Evolutionary conservation across 192 early-diverging fungal species (phyloP), one percentile per base, ranked within the genome.

Genomic region (Umbelopsis sp.): DNA sequence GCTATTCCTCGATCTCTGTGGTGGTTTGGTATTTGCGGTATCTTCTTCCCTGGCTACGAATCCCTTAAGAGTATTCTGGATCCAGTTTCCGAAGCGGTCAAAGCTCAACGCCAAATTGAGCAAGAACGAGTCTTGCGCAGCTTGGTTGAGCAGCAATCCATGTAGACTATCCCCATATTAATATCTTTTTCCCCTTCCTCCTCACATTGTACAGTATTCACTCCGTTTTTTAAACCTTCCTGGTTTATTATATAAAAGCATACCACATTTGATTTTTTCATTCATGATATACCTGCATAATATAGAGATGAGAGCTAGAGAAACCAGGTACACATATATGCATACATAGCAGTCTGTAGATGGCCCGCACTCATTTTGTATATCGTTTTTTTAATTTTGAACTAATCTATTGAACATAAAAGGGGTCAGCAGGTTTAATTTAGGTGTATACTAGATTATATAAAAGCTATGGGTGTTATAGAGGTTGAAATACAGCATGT

Each of bases 1-100:
- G 84, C 83, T 9, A 79, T 85, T 20, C 85, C 91, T 3, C 72
- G 91, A 38, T 82, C 82, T 31, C 72, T 87, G 17, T 93, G 91
- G 91, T 91, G 91, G 91, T 91, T 91, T 65, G 82, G 90, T 68
- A 89, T 93, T 24, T 93, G 91, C 71, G 87, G 86, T 24, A 91
- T 91, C 70, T 93, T 93, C 75, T 93, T 93, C 78, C 89, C 91
- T 2, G 83, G 85, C 22, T 92, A 92, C 71, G 90, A 91, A 71
- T 70, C 82, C 17, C 72, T 82, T 62, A 87, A 85, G 65, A 82
- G 87, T 54, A 74, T 74, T 10, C 49, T 81, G 69, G 59, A 68
- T 16, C 47, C 65, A 62, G 31, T 62, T 4, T 62, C 56, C 16
- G 56, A 62, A 17, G 56, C 32, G 34, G 32, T 32, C 29, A 62